Evolutionary conservation across 176 grass and related monocot genomes (phyloP), one percentile per base, ranked within the genome.

Genomic region (Olyra latifolia): DNA sequence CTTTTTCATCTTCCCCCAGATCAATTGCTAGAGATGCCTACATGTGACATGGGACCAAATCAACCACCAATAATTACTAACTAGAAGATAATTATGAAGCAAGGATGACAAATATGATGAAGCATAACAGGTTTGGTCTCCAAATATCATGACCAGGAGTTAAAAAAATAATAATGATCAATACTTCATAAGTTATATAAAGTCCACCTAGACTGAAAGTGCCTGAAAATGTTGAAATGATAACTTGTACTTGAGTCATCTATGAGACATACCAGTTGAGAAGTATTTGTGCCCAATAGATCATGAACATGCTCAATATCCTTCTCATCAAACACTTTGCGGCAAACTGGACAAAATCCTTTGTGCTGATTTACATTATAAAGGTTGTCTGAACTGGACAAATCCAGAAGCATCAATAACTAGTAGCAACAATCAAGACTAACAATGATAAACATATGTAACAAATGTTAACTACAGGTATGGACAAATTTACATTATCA

Each of bases 321-420:
- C 77, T 98, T 98, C 45, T 86, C 91, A 69, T 95, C 92, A 29
- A 98, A 98, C 46, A 92, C 80, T 85, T 95, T 91, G 19, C 95
- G 88, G 88, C 95, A 98, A 87, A 98, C 90, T 78, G 95, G 92
- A 39, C 95, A 98, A 76, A 85, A 87, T 91, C 92, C 95, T 83
- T 87, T 91, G 80, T 79, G 82, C 68, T 88, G 80, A 85, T 87
- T 91, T 82, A 74, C 71, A 63, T 16, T 70, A 71, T 20, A 54
- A 71, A 71, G 66, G 39, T 83, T 74, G 63, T 55, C 91, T 88
- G 89, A 88, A 66, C 70, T 90, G 78, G 59, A 84, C 84, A 89
- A 65, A 83, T 48, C 22, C 72, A 66, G 70, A 83, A 72, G 50
- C 54, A 87, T 90, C 38, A 88, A 66, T 49, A 80, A 76, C 32